Evolutionary conservation across 2,329 filamentous ascomycete species (phyloP), one percentile per base, ranked within the genome.

Genomic region (Incumbomyces lentus): DNA sequence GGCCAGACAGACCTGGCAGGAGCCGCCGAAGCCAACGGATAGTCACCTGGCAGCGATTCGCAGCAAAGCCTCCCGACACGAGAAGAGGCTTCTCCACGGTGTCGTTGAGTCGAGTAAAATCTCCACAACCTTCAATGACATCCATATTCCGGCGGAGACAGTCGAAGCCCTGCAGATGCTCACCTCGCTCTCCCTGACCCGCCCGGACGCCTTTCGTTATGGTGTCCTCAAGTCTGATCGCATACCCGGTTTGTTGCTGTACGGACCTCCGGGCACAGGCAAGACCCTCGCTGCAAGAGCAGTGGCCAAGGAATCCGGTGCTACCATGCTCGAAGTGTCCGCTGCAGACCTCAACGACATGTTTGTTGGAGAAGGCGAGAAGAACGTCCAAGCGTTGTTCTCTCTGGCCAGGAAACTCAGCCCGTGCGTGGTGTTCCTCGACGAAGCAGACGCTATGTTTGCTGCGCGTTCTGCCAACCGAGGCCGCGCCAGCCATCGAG

Each of bases 351-450:
- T 98, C 56, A 93, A 95, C 64, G 86, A 95, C 62, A 96, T 93
- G 77, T 96, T 86, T 64, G 86, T 96, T 2, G 92, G 92, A 17
- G 88, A 96, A 63, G 86, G 86, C 49, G 92, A 98, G 68, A 96
- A 96, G 73, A 94, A 94, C 60, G 85, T 96, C 45, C 82, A 84
- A 44, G 90, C 90, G 0, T 81, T 96, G 34, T 98, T 98, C 67
- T 84, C 80, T 1, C 73, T 96, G 0, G 92, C 92, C 3, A 87
- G 87, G 66, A 95, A 95, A 64, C 76, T 95, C 6, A 83, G 84
- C 1, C 92, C 92, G 0, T 89, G 89, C 59, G 82, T 98, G 13
- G 86, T 98, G 42, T 96, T 98, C 68, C 87, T 98, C 52, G 92
- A 98, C 60, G 92, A 98, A 67, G 92, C 89, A 17, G 92, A 98